phyloP scores from a whole-genome alignment of 2,329 filamentous ascomycete genomes.

The Cladophialophora psammophila region DNA sequence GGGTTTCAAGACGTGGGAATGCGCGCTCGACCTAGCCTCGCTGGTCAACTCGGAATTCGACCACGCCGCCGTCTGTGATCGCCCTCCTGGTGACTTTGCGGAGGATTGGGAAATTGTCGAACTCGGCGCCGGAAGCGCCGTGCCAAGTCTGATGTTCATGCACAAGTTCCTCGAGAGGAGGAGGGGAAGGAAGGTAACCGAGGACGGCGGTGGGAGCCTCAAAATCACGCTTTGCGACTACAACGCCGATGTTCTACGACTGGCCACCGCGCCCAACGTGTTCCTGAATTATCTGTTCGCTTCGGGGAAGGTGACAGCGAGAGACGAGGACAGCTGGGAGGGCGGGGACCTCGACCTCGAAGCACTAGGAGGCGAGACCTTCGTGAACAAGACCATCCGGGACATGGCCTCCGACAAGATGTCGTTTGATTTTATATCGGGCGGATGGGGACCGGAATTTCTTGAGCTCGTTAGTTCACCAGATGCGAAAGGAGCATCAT shows the following conservation, averaged over 20 bases:
- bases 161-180: slow-evolving; percentile 55
- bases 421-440: slow-evolving; percentile 64
- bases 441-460: slow-evolving; percentile 63
- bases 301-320: neutral
- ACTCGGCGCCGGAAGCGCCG: slow-evolving; percentile 69
- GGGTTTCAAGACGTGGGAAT: slow-evolving; percentile 74
- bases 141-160: slow-evolving; percentile 65
- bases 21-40: slow-evolving; percentile 64
- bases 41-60: slow-evolving; percentile 2
- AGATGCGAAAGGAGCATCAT: neutral
- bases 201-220: slow-evolving; percentile 42
- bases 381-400: slow-evolving; percentile 54
- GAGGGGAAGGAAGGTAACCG: slow-evolving; percentile 39
- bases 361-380: slow-evolving; percentile 53
- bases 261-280: slow-evolving; percentile 68
- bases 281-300: slow-evolving; percentile 58
- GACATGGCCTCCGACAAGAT: slow-evolving; percentile 54
- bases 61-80: too few species aligned
- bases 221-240: slow-evolving; percentile 68
- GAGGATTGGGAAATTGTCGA: slow-evolving; percentile 55
- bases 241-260: slow-evolving; percentile 65
- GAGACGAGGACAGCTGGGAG: slow-evolving; percentile 42
- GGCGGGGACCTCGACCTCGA: slow-evolving; percentile 50
- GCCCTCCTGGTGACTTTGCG: too few species aligned
- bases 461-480: slow-evolving; percentile 51